phyloP scores from a whole-genome alignment of 2,329 filamentous ascomycete species.

The Aspergillus sp. region DNA sequence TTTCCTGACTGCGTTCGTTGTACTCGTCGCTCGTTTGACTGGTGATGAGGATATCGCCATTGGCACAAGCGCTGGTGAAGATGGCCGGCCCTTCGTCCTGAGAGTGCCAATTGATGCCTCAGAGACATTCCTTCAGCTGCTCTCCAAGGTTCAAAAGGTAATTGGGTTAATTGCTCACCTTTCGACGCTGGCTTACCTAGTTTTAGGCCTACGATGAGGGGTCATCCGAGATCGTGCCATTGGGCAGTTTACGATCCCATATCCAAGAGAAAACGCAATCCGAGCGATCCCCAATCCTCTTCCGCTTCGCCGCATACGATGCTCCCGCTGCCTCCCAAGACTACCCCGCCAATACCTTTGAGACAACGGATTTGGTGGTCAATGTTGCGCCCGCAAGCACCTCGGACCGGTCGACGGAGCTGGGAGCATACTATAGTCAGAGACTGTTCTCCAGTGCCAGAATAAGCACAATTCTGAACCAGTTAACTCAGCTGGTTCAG shows the following conservation, averaged over 20 bases:
- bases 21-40: conserved; percentile 47
- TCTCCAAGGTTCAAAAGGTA: conserved; percentile 43
- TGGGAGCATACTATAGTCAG: conserved; percentile 47
- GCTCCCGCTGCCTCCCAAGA: conserved; percentile 42
- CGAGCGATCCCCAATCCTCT: conserved; percentile 42
- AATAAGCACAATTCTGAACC: conserved; percentile 44
- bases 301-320: conserved; percentile 49
- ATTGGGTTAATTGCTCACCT: neutral
- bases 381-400: conserved; percentile 33
- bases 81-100: conserved; percentile 48
- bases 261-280: conserved; percentile 43
- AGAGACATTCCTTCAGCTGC: conserved; percentile 42
- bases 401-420: conserved; percentile 26
- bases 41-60: conserved; percentile 52
- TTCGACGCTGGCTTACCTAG: conserved; percentile 5
- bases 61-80: conserved; percentile 44
- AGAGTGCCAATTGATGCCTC: conserved; percentile 41
- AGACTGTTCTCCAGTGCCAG: conserved; percentile 47
- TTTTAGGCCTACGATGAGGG: conserved; percentile 41
- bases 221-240: conserved; percentile 42
- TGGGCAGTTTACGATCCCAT: conserved; percentile 40
- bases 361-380: conserved; percentile 44
- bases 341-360: conserved; percentile 44
- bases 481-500: conserved; percentile 42
- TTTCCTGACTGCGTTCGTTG: conserved; percentile 45